Conservation (phyloP, 805 yeast genomes). For the Wickerhamiella azyma region DNA sequence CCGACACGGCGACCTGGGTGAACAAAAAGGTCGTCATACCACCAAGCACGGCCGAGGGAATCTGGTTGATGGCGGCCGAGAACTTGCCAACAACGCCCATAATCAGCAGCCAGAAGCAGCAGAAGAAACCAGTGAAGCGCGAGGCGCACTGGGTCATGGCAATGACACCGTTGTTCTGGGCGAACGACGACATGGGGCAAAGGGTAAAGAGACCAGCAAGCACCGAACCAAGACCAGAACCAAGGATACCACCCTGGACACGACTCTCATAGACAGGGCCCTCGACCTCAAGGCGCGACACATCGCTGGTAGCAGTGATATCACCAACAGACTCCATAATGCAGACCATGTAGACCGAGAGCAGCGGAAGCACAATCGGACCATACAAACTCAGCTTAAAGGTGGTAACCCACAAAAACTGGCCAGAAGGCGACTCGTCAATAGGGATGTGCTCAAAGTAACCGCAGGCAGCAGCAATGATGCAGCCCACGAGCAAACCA, state of each 20-base stretch:
- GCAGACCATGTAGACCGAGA: conserved; percentile 67
- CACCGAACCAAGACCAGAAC: conserved; percentile 74
- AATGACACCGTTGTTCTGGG: conserved; percentile 92
- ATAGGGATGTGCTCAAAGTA: conserved; percentile 51
- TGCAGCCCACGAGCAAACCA: conserved; percentile 77
- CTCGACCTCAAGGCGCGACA: conserved; percentile 70
- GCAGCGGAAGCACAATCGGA: conserved; percentile 72
- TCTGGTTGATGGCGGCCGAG: conserved; percentile 77
- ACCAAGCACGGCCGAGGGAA: conserved; percentile 68
- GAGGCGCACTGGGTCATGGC: conserved; percentile 86
- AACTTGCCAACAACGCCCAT: conserved; percentile 85
- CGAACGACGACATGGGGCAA: conserved; percentile 86
- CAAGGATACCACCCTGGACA: conserved; percentile 84
- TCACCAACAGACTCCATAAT: conserved; percentile 95
- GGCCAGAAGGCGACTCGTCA: conserved; percentile 62
- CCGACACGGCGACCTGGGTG: conserved; percentile 65
- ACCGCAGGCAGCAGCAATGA: conserved; percentile 82
- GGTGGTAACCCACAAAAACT: conserved; percentile 80
- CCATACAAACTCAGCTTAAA: conserved; percentile 66
- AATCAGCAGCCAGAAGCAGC: conserved; percentile 62
- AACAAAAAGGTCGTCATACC: conserved; percentile 76
- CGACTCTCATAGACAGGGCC: conserved; percentile 72
- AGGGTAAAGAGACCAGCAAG: conserved; percentile 66
- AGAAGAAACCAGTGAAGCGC: conserved; percentile 66
- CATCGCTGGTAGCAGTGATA: conserved; percentile 87